Evolutionary conservation across 176 grass and related monocot genomes (phyloP).

Genomic region (Coix lacrymajobi): DNA sequence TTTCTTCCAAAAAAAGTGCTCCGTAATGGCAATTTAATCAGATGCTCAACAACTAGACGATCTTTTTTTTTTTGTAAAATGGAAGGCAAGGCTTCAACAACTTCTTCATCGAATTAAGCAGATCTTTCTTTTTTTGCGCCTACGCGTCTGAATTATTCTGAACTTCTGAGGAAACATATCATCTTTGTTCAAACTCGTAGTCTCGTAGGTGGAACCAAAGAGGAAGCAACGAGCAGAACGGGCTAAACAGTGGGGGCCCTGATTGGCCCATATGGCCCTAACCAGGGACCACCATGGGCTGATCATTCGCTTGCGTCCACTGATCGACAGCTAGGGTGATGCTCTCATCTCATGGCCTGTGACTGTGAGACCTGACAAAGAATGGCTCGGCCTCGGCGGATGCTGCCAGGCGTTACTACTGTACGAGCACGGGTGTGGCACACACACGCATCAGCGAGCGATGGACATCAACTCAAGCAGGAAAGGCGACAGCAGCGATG

Average conservation of each 20-base stretch:
- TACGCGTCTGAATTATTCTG: not conserved
- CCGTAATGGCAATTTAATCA: too few relatives aligned
- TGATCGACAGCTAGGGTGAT: conserved; percentile 34
- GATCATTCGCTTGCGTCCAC: conserved; percentile 28
- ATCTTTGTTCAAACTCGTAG: not conserved
- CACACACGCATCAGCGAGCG: not conserved
- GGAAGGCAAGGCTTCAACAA: not conserved
- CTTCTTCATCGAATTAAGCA: not conserved
- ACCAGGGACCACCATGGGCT: conserved; percentile 2
- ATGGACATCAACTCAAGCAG: not conserved
- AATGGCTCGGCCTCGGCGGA: not conserved
- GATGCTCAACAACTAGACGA: not conserved
- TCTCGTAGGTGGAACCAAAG: not conserved
- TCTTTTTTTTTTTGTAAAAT: not conserved
- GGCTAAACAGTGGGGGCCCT: not conserved
- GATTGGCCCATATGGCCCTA: not conserved
- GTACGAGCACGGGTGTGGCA: conserved; percentile 17
- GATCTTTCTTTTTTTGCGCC: not conserved
- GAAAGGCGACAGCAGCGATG: conserved; percentile 12
- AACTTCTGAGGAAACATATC: not conserved
- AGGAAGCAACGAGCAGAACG: not conserved
- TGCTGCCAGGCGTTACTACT: conserved; percentile 4
- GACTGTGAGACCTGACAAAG: conserved; percentile 24
- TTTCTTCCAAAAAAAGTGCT: not conserved
- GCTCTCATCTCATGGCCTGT: not conserved